phyloP scores from a whole-genome alignment of 495 filamentous ascomycete species.

The Penicillium canariense region DNA sequence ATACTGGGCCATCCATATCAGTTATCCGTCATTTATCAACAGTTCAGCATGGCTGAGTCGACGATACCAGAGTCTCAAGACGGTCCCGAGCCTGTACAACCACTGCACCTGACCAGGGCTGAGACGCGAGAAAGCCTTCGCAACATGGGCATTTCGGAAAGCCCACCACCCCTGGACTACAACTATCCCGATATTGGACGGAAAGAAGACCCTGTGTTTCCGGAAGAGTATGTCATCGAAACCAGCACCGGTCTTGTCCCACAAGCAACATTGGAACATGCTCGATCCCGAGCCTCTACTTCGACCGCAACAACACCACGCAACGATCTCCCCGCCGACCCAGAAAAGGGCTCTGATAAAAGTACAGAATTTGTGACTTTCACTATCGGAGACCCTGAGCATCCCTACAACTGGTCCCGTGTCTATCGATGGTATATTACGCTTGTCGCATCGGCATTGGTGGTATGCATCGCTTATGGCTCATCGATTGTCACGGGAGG shows the following conservation, averaged over 20 bases:
- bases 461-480: constrained; percentile 55
- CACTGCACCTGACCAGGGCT: not conserved
- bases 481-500: constrained; percentile 61
- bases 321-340: constrained; percentile 6
- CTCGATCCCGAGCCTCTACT: constrained; percentile 19
- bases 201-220: constrained; percentile 24
- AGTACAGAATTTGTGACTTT: constrained; percentile 31
- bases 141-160: constrained; percentile 21
- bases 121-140: constrained; percentile 27
- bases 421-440: constrained; percentile 60
- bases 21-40: not conserved
- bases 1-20: not conserved
- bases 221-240: constrained; percentile 34
- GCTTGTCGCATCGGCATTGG: constrained; percentile 50
- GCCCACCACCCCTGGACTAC: constrained; percentile 21
- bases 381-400: constrained; percentile 43
- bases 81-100: not conserved
- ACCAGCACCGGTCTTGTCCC: constrained; percentile 32
- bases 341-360: constrained; percentile 24
- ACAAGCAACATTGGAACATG: constrained; percentile 24
- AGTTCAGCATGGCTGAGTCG: not conserved
- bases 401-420: constrained; percentile 53
- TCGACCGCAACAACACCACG: constrained; percentile 5
- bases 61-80: constrained; percentile 7
- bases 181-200: constrained; percentile 31